phyloP scores from a whole-genome alignment of 805 yeast genomes.

The Candida suzukii region DNA sequence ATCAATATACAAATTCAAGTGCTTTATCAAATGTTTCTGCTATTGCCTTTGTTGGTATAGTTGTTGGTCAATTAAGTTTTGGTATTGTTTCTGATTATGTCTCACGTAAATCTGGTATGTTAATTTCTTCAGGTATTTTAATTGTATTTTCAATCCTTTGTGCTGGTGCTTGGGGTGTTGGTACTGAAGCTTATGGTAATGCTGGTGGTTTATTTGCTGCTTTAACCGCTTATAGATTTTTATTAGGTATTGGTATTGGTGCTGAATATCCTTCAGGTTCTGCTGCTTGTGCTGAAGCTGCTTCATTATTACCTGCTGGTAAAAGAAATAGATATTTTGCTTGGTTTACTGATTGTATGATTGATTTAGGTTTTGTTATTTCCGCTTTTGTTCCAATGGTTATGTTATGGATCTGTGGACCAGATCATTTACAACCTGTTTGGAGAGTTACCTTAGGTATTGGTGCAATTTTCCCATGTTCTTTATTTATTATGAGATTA shows the following conservation, averaged over 20 bases:
- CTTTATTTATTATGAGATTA: conserved; percentile 70
- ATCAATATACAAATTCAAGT: conserved; percentile 48
- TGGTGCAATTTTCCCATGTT: conserved; percentile 83
- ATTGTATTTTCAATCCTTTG: conserved; percentile 72
- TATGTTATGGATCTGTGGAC: conserved; percentile 72
- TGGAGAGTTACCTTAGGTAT: conserved; percentile 91
- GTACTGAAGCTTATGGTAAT: conserved; percentile 34
- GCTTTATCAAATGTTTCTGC: conserved; percentile 80
- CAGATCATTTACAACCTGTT: conserved; percentile 64
- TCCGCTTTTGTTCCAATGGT: conserved; percentile 85
- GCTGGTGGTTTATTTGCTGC: conserved; percentile 78
- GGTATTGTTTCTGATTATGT: conserved; percentile 76
- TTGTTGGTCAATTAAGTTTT: conserved; percentile 75
- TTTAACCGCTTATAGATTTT: conserved; percentile 75
- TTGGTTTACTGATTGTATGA: conserved; percentile 85
- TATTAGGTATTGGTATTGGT: conserved; percentile 88
- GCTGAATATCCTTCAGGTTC: conserved; percentile 94
- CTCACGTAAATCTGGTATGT: conserved; percentile 80
- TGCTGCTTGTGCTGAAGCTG: conserved; percentile 89
- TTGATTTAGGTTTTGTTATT: conserved; percentile 79
- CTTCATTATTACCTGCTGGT: conserved; percentile 71
- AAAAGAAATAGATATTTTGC: conserved; percentile 82
- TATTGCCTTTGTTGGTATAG: conserved; percentile 89
- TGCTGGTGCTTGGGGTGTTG: conserved; percentile 84
- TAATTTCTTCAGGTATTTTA: conserved; percentile 66